Evolutionary conservation across 352 stramenopile species (phyloP), one percentile per base, ranked within the genome.

Genomic region (Globisporangium carolinianum): DNA sequence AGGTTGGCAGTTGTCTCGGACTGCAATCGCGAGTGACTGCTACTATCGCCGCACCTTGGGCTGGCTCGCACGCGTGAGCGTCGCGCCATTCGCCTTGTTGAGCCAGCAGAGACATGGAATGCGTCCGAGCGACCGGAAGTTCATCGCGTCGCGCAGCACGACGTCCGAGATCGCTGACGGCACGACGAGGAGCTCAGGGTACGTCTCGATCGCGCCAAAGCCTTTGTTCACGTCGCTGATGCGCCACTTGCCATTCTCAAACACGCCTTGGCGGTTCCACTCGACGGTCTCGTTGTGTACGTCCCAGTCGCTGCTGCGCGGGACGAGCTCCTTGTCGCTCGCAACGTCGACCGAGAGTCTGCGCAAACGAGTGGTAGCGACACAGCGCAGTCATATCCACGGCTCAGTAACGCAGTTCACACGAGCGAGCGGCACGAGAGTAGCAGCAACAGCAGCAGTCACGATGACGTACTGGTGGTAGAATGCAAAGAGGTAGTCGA

Each of bases 101-200:
- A 88, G 60, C 83, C 84, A 95, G 35, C 72, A 82, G 11, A 94
- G 62, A 17, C 60, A 73, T 32, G 86, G 86, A 47, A 95, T 89
- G 0, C 86, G 73, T 1, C 75, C 83, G 1, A 91, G 67, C 0
- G 79, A 91, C 10, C 86, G 78, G 17, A 94, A 95, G 10, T 73
- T 67, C 17, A 73, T 83, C 2, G 83, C 85, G 32, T 91, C 79
- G n/a, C 69, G 38, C 4, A 98, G 69, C 41, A 96, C 71, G 48
- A 83, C 86, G 58, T 98, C 95, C 24, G 91, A 76, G 17, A 98
- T 79, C 12, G 71, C 80, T 4, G 81, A 57, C 6, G 97, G 97
- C 17, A 98, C 95, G n/a, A 97, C 83, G 41, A 99, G 65, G 6
- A 96, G 76, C 17, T 87, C 83, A 0, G 97, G 96, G 67, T 99